Evolutionary conservation across 2,329 filamentous ascomycete genomes (phyloP), one percentile per base, ranked within the genome.

Genomic region (Colletotrichum nymphaeae): DNA sequence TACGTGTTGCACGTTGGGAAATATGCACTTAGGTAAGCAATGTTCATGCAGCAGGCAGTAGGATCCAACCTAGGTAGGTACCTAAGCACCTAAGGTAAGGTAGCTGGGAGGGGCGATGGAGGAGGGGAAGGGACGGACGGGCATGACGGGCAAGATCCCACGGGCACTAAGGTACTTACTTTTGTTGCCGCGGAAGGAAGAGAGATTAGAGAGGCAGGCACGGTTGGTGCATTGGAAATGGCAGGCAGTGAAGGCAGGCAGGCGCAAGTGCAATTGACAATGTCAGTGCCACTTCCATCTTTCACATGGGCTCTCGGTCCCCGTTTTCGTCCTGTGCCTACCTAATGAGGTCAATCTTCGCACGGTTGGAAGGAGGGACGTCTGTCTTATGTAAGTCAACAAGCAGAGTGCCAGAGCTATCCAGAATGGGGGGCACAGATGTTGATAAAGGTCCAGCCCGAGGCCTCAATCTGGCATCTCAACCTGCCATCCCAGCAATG

Each of bases 1-100:
- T 63, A 30, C 64, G 55, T 72, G 64, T 72, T 56, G 57, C 56
- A 30, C 24, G 56, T 35, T 16, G 35, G 22, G 52, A 14, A 22
- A 24, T 37, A 67, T 57, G 63, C 49, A 52, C 16, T 68, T 68
- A 72, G 32, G 57, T 72, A 69, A 68, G 64, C 69, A 14, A 11
- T 9, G 28, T 62, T 30, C 35, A 63, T 67, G 49, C 63, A 70
- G 22, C n/a, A 24, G 22, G 59, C 14, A 16, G 8, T n/a, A 19
- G 19, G 19, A 42, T 19, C 42, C 42, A 49, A 49, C 24, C 57
- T 32, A 11, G 30, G 30, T 32, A 32, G 8, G 8, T 32, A 11
- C 9, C 30, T 32, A 32, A 26, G 24, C 24, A 26, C 24, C 24
- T 26, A 26, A 26, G 24, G 24, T 24, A 24, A 26, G 26, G 26